Conservation (phyloP, 768 basidiomycete species). For the Amanita jacksonii region DNA sequence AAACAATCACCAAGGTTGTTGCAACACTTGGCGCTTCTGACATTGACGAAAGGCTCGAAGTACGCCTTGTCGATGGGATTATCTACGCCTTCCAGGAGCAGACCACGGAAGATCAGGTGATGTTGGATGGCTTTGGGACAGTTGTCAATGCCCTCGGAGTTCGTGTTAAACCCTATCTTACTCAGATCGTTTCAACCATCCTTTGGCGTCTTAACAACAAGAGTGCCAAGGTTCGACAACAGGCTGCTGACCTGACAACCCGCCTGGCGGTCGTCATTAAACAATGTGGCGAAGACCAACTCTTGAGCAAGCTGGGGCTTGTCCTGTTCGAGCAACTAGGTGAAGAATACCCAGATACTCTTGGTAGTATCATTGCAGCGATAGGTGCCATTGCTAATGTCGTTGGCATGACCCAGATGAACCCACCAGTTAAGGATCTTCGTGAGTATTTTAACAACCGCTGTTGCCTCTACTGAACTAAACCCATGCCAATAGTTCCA, state of each 20-base stretch:
- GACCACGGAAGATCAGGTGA: constrained; percentile 97
- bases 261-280: constrained; percentile 96
- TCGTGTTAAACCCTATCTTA: constrained; percentile 96
- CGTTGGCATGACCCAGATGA: constrained; percentile 99
- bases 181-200: constrained; percentile 97
- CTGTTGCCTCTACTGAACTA: not conserved
- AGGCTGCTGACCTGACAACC: constrained; percentile 97
- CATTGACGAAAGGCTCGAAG: constrained; percentile 92
- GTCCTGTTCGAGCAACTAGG: constrained; percentile 98
- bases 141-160: constrained; percentile 95
- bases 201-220: constrained; percentile 99
- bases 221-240: constrained; percentile 97
- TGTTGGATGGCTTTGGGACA: constrained; percentile 97
- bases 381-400: constrained; percentile 99
- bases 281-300: constrained; percentile 93
- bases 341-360: constrained; percentile 98
- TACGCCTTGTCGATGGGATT: constrained; percentile 93
- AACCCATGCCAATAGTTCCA: constrained; percentile 53
- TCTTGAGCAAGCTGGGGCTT: constrained; percentile 91
- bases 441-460: constrained; percentile 43
- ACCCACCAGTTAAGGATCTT: constrained; percentile 98
- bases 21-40: constrained; percentile 93
- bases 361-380: constrained; percentile 98
- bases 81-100: constrained; percentile 99
- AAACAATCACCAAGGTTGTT: constrained; percentile 96